These are phyloP conservation scores for Stagonosporopsis rhizophila DNA, from an alignment of 2,329 filamentous ascomycete genomes.

Conservation along the genomic window DNA sequence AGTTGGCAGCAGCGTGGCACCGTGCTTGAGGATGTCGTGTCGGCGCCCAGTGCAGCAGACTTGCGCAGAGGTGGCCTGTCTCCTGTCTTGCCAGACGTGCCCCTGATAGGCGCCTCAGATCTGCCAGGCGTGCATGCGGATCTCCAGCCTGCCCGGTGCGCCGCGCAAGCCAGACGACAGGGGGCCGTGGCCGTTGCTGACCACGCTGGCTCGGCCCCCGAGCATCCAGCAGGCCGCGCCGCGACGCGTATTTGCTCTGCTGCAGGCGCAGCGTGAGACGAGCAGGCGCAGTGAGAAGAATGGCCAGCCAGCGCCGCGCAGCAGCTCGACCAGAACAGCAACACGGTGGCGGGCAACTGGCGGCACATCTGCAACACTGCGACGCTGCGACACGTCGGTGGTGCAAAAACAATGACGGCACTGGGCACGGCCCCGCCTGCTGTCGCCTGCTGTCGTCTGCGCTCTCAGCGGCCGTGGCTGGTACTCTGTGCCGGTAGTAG, in stretches of 20 bases:
- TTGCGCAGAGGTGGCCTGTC: constrained; percentile 2
- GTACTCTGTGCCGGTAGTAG: too few species aligned
- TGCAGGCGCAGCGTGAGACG: too few species aligned
- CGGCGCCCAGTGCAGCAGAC: neutral
- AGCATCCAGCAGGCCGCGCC: neutral
- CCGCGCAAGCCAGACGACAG: constrained; percentile 20
- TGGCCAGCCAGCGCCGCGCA: neutral
- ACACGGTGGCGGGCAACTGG: neutral
- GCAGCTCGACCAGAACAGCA: neutral
- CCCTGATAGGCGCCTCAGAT: constrained; percentile 21
- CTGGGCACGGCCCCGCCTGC: constrained; percentile 28
- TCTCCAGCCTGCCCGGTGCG: constrained; percentile 21
- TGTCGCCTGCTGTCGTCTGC: too few species aligned
- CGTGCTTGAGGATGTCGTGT: neutral
- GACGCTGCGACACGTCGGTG: constrained; percentile 14
- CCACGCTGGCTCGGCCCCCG: constrained; percentile 5
- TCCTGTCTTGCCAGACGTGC: neutral
- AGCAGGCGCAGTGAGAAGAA: too few species aligned
- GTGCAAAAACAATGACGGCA: constrained; percentile 29
- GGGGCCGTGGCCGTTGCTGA: constrained; percentile 9
- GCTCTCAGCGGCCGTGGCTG: too few species aligned
- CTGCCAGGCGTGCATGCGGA: constrained; percentile 20
- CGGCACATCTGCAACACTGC: neutral
- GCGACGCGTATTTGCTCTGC: neutral
- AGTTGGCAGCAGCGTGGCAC: neutral